Percentiles rank a stretch among this genome's conserved stretches.
These are phyloP conservation scores for Chimonanthus praecox DNA, from an alignment of 164 flowering plant species.

Conservation along the genomic window DNA sequence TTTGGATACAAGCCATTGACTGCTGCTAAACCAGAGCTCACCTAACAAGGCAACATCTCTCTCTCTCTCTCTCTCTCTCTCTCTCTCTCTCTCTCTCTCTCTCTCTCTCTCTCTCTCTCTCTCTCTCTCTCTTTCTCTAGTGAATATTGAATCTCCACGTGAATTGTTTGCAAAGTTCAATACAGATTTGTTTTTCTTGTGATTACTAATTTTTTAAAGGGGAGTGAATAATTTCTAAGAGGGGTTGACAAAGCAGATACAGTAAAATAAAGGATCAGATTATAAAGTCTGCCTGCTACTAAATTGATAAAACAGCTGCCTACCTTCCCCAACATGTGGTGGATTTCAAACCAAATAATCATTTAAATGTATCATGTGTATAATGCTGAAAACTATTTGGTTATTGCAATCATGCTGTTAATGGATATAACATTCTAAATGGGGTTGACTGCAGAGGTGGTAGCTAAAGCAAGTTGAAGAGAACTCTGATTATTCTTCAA, in stretches of 20 bases:
- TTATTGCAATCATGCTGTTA: not conserved
- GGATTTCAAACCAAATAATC: not conserved
- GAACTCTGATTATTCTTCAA: not conserved
- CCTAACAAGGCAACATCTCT: not conserved
- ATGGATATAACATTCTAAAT: no score
- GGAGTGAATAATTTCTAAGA: no score
- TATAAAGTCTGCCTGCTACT: not conserved
- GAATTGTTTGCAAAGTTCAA: not conserved
- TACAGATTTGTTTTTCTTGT: not conserved
- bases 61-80: not conserved
- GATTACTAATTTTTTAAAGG: no score
- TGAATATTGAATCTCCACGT: not conserved
- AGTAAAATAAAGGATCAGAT: not conserved
- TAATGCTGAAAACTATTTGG: not conserved
- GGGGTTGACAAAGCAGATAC: not conserved
- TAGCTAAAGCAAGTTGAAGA: not conserved
- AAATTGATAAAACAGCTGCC: not conserved
- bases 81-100: not conserved
- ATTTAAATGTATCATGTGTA: no score
- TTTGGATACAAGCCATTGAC: slow-evolving; percentile 7
- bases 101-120: not conserved
- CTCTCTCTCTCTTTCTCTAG: not conserved
- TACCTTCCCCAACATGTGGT: not conserved
- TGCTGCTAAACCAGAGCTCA: not conserved
- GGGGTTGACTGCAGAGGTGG: not conserved